These are phyloP conservation scores for Neoarthrinium moseri DNA, from an alignment of 2,329 filamentous ascomycete genomes.

Conservation along the genomic window DNA sequence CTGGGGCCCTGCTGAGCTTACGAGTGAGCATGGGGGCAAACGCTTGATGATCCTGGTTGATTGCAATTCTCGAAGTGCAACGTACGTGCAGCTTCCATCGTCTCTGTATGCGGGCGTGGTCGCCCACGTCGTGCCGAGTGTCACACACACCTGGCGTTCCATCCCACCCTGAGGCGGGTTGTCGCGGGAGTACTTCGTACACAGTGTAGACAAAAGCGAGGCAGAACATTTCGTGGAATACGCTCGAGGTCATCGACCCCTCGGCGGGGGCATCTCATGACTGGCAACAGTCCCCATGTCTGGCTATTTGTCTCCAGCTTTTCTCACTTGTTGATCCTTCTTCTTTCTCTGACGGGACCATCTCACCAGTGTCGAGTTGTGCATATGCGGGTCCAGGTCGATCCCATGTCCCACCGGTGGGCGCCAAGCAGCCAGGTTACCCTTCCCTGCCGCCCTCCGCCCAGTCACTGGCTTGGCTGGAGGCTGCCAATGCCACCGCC, in stretches of 20 bases:
- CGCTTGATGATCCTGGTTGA: background rate
- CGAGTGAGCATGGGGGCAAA: too few species aligned
- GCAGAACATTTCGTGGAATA: background rate
- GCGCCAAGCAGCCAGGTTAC: background rate
- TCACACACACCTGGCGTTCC: background rate
- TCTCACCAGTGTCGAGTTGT: background rate
- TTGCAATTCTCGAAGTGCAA: conserved; percentile 1
- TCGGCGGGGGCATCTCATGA: too few species aligned
- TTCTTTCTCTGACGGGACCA: too few species aligned
- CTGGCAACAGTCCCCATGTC: too few species aligned
- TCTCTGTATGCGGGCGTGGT: background rate
- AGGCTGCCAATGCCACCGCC: background rate
- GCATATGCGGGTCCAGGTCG: background rate
- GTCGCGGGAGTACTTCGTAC: too few species aligned
- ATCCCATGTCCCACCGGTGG: background rate
- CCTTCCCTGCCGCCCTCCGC: background rate
- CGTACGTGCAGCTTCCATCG: background rate
- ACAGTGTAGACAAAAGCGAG: background rate
- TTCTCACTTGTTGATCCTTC: too few species aligned
- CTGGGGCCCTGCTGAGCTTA: too few species aligned
- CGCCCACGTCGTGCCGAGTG: background rate
- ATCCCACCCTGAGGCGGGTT: too few species aligned
- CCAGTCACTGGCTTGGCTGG: background rate
- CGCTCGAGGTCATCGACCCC: too few species aligned
- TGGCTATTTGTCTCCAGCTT: too few species aligned